Evolutionary conservation across 1,139 yeast species (phyloP).

Genomic region (Candida sanyaensis): DNA sequence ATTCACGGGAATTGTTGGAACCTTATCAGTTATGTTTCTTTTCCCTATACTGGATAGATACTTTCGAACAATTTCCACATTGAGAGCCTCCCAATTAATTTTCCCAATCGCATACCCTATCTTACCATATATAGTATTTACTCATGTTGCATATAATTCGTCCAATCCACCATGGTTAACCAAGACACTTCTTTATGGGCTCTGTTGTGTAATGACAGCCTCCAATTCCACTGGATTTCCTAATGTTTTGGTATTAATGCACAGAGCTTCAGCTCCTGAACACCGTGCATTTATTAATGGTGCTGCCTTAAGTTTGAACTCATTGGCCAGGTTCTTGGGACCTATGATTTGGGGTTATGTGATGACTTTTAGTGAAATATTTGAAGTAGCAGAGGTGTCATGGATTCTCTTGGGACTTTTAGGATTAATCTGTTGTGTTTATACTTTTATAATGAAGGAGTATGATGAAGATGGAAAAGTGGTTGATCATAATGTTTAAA

Average conservation of each 20-base stretch:
- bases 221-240: conserved; percentile 42
- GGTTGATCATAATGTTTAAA: not conserved
- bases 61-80: conserved; percentile 47
- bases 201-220: conserved; percentile 30
- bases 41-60: conserved; percentile 59
- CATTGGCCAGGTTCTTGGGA: conserved; percentile 59
- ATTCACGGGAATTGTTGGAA: conserved; percentile 57
- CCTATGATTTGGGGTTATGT: conserved; percentile 61
- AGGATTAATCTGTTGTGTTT: conserved; percentile 31
- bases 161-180: conserved; percentile 25
- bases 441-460: conserved; percentile 35
- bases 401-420: conserved; percentile 50
- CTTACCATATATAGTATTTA: conserved; percentile 53
- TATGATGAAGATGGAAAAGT: conserved; percentile 23
- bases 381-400: conserved; percentile 47
- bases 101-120: conserved; percentile 51
- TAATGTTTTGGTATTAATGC: conserved; percentile 44
- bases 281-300: conserved; percentile 56
- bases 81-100: conserved; percentile 37
- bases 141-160: conserved; percentile 33
- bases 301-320: conserved; percentile 47
- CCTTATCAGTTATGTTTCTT: conserved; percentile 48
- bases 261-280: conserved; percentile 44
- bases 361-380: conserved; percentile 50
- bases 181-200: conserved; percentile 22